Evolutionary conservation across 2,329 filamentous ascomycete genomes (phyloP), one percentile per base, ranked within the genome.

Genomic region (Hawksworthiomyces lignivorus): DNA sequence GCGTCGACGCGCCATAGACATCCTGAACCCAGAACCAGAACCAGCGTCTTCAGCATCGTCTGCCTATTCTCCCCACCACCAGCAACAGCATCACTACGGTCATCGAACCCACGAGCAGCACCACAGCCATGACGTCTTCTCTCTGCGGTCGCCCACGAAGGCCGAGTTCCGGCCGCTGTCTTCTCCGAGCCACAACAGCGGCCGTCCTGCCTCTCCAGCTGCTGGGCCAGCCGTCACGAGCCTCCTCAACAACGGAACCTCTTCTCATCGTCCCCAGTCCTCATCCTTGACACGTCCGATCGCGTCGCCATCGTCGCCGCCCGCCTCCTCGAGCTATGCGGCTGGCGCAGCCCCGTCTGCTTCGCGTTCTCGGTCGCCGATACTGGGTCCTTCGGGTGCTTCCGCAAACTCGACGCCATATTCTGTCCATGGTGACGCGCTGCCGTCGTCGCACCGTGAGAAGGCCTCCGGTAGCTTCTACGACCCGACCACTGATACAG

Each of bases 401-500:
- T 19, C 41, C 11, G 22, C 24, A 6, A 28, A 17, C 28, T 38
- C 41, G 2, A 42, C 34, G 5, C 22, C 41, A 2, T 32, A 34
- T 19, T 19, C 37, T 29, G 24, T 29, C 12, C 36, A 20, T 36
- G 39, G 14, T 17, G 36, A 35, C 34, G 35, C 32, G 21, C 29
- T 31, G 36, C 29, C 38, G n/a, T 31, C 44, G 7, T 19, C 44
- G 18, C 38, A 39, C 18, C 47, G 44, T 34, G 50, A 50, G 9
- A 47, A 41, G 39, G 37, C 43, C 18, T 39, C 43, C 43, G 60
- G 69, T 53, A 65, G 67, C 56, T 73, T 71, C 59, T 75, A 75
- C 61, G 72, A 75, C 51, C 71, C 71, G 14, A 67, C 68, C 32
- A 71, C 67, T 32, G 72, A 75, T 59, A 65, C 64, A 46, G 67